Base-by-base conservation (phyloP, 345 rosid genomes). In the Isatis tinctoria region DNA sequence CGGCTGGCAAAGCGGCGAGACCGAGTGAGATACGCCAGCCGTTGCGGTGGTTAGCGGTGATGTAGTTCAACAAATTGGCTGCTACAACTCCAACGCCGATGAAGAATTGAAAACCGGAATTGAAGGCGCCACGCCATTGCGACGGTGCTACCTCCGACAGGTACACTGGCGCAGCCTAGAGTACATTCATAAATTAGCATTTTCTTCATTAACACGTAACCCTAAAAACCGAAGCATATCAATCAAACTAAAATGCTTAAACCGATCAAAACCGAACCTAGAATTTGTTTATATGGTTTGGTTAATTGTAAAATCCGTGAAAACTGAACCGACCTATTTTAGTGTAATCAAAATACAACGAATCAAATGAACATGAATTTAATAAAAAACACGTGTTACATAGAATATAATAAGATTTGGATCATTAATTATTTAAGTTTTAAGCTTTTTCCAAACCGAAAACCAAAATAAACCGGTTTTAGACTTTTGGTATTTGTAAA, bases 11-110 rank as follows among this genome's bases (percentile, higher is more conserved):
- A 0, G 68, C 77, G 2, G 97, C 97, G 0, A 88, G 85, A 27
- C 97, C 98, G 0, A 93, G 87, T n/a, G 96, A 85, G 57, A 93
- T 75, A 10, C 93, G 94, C 95, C 96, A 89, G 10, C 97, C 96
- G 83, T 85, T 81, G 40, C 53, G 82, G 80, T 45, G 85, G 67
- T 81, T 85, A 12, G 89, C 85, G 0, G 86, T 84, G 56, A 17
- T 81, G 18, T 45, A 93, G 80, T 89, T 91, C 52, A 89, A 83
- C 63, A 82, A 71, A 69, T 83, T 91, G 67, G 98, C 78, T 27
- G 78, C 77, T 7, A 93, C 87, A 10, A 89, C 94, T 4, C 96
- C 98, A 0, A 85, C 49, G 22, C 89, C 91, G 2, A 89, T 65
- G 85, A 91, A 91, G 75, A 89, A 91, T 33, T 88, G 91, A 80